Conservation (phyloP, 768 basidiomycete genomes). For the Lactifluus hygrophoroides region DNA sequence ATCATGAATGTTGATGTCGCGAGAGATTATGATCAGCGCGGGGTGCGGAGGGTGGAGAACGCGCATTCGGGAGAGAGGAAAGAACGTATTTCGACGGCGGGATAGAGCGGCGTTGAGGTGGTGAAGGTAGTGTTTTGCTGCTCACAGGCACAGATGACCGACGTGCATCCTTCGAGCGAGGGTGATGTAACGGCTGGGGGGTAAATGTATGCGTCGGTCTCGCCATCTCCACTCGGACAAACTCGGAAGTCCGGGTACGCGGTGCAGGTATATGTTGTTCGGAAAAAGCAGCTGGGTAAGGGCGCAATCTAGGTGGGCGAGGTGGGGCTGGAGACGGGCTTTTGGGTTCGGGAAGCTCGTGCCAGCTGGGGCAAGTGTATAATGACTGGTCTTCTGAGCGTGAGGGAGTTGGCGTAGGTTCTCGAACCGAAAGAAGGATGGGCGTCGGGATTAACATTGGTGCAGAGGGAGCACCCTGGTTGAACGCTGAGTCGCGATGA, state of each 20-base stretch:
- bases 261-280: not conserved
- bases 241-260: not conserved
- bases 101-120: not conserved
- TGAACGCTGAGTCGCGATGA: conserved; percentile 3
- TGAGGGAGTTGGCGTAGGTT: not conserved
- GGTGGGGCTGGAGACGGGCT: not conserved
- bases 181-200: not conserved
- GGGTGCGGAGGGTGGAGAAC: conserved; percentile 6
- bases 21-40: conserved; percentile 12
- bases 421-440: not conserved
- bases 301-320: not conserved
- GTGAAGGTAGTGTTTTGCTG: not conserved
- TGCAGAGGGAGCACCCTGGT: not conserved
- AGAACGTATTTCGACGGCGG: not conserved
- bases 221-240: not conserved
- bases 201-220: not conserved
- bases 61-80: conserved; percentile 4
- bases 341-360: not conserved
- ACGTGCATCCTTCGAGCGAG: conserved; percentile 1
- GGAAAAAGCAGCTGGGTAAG: not conserved
- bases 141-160: not conserved
- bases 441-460: not conserved
- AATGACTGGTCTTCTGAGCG: not conserved
- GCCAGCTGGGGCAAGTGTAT: not conserved
- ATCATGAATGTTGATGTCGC: conserved; percentile 6